Percentiles rank a stretch among this genome's conserved stretches.
Evolutionary conservation across 2,329 filamentous ascomycete species (phyloP).

Genomic region (Aspergillus versicolor): DNA sequence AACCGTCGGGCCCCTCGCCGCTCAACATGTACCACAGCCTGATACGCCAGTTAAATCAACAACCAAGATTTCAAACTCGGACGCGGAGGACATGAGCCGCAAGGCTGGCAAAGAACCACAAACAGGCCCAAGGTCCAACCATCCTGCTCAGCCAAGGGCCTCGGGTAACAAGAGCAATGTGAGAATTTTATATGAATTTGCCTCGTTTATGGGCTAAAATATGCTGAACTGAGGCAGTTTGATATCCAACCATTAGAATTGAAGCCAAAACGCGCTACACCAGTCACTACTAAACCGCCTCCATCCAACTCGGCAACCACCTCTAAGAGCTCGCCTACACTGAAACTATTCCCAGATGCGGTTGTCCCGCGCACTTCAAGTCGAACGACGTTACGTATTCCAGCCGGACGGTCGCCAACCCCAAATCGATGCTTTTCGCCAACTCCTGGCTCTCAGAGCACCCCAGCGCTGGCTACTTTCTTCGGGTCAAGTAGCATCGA

Average conservation of each 20-base stretch:
- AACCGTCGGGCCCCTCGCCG: not conserved
- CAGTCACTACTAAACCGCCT: not conserved
- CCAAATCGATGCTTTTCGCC: constrained; percentile 11
- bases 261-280: not conserved
- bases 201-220: no score
- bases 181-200: not conserved
- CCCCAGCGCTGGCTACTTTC: not conserved
- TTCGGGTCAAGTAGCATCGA: constrained; percentile 2
- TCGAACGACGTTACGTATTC: constrained; percentile 26
- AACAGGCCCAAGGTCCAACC: not conserved
- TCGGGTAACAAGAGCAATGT: constrained; percentile 8
- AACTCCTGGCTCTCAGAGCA: constrained; percentile 1
- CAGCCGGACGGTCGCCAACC: constrained; percentile 14
- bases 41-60: not conserved
- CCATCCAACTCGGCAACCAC: constrained; percentile 11
- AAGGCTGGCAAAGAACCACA: not conserved
- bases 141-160: not conserved
- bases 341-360: constrained; percentile 37
- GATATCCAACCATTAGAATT: not conserved
- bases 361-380: constrained; percentile 32
- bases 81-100: not conserved
- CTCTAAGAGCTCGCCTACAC: constrained; percentile 11
- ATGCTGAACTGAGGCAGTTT: constrained; percentile 11
- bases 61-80: not conserved
- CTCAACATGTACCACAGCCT: not conserved